These are phyloP conservation scores for Saccharomycopsis schoenii DNA, from an alignment of 805 yeast species.

Conservation along the genomic window DNA sequence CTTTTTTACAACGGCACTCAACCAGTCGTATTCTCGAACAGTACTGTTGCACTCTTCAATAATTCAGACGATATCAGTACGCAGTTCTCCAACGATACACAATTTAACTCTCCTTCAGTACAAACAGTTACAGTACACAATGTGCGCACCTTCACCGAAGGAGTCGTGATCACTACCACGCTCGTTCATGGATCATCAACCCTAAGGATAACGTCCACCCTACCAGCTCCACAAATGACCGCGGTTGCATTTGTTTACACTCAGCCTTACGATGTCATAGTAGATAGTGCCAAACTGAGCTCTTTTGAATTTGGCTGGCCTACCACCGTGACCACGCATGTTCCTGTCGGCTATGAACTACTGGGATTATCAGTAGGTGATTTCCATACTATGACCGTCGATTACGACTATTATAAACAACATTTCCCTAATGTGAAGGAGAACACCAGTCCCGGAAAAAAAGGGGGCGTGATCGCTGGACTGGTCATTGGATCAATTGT, in stretches of 20 bases:
- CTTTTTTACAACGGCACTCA: not conserved
- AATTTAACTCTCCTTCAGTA: not conserved
- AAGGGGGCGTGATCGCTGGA: slow-evolving; percentile 10
- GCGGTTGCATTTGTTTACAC: slow-evolving; percentile 18
- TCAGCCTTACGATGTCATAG: slow-evolving; percentile 13
- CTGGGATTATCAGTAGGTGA: slow-evolving; percentile 3
- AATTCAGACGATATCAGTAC: not conserved
- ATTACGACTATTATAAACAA: slow-evolving; percentile 4
- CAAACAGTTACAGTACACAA: slow-evolving; percentile 4
- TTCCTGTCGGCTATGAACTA: not conserved
- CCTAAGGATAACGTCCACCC: not conserved
- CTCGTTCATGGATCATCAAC: slow-evolving; percentile 3
- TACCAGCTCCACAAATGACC: not conserved
- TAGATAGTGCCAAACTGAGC: slow-evolving; percentile 1
- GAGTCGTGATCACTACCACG: slow-evolving; percentile 4
- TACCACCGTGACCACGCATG: slow-evolving; percentile 15
- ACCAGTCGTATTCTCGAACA: not conserved
- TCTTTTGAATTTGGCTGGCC: slow-evolving; percentile 11
- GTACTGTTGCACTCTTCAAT: not conserved
- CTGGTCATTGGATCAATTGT: slow-evolving; percentile 11
- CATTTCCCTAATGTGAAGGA: not conserved
- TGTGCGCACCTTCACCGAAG: not conserved
- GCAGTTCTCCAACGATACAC: not conserved
- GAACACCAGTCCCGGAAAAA: not conserved
- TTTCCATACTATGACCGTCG: slow-evolving; percentile 14